Percentiles rank a stretch among this genome's conserved stretches.
These are phyloP conservation scores for Niveomyces coronatus DNA, from an alignment of 2,329 filamentous ascomycete species.

Conservation along the genomic window DNA sequence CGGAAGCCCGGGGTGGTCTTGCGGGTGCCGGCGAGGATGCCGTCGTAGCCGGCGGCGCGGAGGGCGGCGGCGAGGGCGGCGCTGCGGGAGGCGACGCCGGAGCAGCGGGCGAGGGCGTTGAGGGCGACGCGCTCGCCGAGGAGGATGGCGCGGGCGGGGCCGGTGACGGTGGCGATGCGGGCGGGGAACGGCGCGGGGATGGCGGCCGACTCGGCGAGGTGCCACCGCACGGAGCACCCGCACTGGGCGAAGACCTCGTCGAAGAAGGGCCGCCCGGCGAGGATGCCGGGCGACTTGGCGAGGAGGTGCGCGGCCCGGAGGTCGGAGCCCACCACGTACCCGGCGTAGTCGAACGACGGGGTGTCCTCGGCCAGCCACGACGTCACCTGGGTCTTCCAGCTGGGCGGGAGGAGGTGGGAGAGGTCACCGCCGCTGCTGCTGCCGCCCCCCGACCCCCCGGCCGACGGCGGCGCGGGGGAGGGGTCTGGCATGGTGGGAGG, in stretches of 20 bases:
- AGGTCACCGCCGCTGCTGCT: too few species aligned
- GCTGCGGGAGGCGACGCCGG: constrained; percentile 71
- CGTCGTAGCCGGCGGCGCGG: constrained; percentile 61
- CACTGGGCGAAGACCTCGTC: constrained; percentile 85
- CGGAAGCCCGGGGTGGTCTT: constrained; percentile 97
- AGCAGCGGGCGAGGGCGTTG: constrained; percentile 84
- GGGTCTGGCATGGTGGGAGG: too few species aligned
- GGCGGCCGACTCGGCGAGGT: constrained; percentile 61
- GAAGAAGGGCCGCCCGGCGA: constrained; percentile 92
- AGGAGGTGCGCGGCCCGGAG: constrained; percentile 55
- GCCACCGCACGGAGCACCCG: constrained; percentile 88
- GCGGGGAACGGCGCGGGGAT: constrained; percentile 45
- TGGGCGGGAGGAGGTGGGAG: constrained; percentile 68
- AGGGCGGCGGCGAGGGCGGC: constrained; percentile 44
- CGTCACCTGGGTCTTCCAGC: constrained; percentile 71
- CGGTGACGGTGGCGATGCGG: constrained; percentile 66
- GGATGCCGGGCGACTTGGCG: constrained; percentile 63
- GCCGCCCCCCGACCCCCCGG: too few species aligned
- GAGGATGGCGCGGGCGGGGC: constrained; percentile 68
- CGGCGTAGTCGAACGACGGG: constrained; percentile 92
- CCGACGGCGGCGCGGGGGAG: too few species aligned
- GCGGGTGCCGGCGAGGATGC: constrained; percentile 82
- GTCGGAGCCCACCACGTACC: constrained; percentile 80
- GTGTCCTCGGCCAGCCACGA: constrained; percentile 93
- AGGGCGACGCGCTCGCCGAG: constrained; percentile 90